Evolutionary conservation across 139 green algal species (phyloP), one percentile per base, ranked within the genome.

Genomic region (Volvox africanus): DNA sequence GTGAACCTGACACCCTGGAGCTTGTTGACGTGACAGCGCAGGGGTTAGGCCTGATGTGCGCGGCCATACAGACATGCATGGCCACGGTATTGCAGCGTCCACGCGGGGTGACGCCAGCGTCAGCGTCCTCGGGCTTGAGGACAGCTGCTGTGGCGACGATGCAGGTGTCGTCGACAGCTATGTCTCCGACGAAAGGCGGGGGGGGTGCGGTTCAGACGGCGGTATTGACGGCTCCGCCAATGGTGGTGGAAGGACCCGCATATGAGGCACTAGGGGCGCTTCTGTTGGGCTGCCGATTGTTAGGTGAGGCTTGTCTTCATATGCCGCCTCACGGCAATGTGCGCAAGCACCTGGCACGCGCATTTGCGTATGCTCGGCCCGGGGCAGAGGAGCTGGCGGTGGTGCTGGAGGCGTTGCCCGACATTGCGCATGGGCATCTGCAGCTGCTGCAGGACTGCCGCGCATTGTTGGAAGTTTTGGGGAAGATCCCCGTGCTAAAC

Each of bases 11-110:
- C 12, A 16, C 61, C 0, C 73, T 55, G 30, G 71, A 83, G 69
- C 73, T 76, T 14, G 71, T 90, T 1, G 86, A 90, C 86, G 86
- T 90, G 30, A 90, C 86, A 32, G 73, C 86, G 0, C 71, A 84
- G 5, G 86, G 86, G 0, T 22, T 90, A 55, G 86, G 86, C 12
- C 50, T 90, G 9, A 11, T 90, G 20, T 81, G 67, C 11, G 73
- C 50, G 0, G 86, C 86, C 11, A 67, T 90, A 75, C 30, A 36
- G 30, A 30, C 69, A 9, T 71, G 33, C 69, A 14, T 73, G 0
- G 37, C 85, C 5, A n/a, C n/a, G 22, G 69, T 80, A 35, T 28
- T 36, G 37, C 44, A 75, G 28, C 28, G 61, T 61, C 61, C 61
- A 32, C 30, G 32, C 78, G 78, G 37, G 36, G 37, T 26, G 22